Evolutionary conservation across 129 eudicot genomes (phyloP).

Genomic region (Solidago caesia): DNA sequence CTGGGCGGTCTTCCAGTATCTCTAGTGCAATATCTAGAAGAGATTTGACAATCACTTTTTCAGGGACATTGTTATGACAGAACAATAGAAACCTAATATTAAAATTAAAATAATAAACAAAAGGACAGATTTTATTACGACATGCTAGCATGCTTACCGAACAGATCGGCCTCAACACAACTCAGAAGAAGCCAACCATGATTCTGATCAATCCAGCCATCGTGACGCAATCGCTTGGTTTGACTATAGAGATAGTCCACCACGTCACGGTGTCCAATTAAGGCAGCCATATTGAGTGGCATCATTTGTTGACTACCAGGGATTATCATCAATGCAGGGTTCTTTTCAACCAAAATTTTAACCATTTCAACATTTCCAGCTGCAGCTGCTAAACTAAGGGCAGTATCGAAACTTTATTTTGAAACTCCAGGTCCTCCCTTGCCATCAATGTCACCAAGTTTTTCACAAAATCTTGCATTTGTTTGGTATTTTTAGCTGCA

Average conservation of each 20-base stretch:
- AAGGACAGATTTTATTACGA: neutral
- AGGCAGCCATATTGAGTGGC: neutral
- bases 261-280: neutral
- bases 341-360: neutral
- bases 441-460: neutral
- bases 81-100: neutral
- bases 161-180: neutral
- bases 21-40: neutral
- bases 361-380: conserved; percentile 7
- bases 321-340: neutral
- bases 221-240: neutral
- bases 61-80: neutral
- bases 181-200: conserved; percentile 1
- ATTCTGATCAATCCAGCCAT: neutral
- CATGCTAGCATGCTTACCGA: neutral
- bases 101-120: neutral
- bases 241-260: neutral
- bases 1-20: neutral
- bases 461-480: neutral
- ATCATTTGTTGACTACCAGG: conserved; percentile 3
- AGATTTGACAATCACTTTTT: neutral
- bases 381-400: conserved; percentile 1
- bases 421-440: neutral
- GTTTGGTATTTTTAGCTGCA: neutral
- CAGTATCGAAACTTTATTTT: conserved; percentile 6